These are phyloP conservation scores for Funneliformis mosseae DNA, from an alignment of 192 early-diverging fungal genomes.

Conservation along the genomic window DNA sequence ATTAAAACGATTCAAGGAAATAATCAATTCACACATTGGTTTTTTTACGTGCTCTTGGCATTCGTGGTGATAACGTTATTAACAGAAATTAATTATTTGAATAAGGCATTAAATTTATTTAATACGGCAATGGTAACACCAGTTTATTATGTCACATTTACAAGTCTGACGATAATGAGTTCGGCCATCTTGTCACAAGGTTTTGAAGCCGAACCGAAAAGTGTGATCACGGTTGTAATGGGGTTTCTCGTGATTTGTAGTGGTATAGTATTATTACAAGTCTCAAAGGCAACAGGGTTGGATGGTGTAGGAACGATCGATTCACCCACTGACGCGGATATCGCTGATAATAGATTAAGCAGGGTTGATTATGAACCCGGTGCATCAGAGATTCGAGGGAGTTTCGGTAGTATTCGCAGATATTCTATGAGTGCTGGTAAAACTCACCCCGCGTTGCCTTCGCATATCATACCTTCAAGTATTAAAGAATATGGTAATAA, in stretches of 20 bases:
- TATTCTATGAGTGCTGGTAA: constrained; percentile 16
- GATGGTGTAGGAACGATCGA: background rate
- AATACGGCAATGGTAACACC: constrained; percentile 75
- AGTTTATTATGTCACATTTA: constrained; percentile 76
- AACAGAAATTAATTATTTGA: constrained; percentile 70
- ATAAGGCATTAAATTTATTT: constrained; percentile 72
- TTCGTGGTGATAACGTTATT: constrained; percentile 57
- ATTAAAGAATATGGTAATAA: background rate
- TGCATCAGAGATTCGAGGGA: constrained; percentile 19
- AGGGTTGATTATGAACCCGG: constrained; percentile 10
- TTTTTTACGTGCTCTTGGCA: constrained; percentile 60
- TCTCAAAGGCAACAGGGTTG: constrained; percentile 34
- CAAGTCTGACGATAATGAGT: constrained; percentile 63
- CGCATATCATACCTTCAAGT: background rate
- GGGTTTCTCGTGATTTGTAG: constrained; percentile 65
- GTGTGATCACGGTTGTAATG: constrained; percentile 51
- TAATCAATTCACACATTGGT: constrained; percentile 70
- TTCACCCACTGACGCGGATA: background rate
- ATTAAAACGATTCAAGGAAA: constrained; percentile 57
- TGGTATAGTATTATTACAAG: constrained; percentile 60
- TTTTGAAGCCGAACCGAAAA: constrained; percentile 52
- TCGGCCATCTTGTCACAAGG: constrained; percentile 68
- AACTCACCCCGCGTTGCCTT: background rate
- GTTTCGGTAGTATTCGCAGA: constrained; percentile 34
- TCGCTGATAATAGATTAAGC: background rate